Conservation (phyloP, 345 rosid genomes). For the Gynandropsis gynandra region DNA sequence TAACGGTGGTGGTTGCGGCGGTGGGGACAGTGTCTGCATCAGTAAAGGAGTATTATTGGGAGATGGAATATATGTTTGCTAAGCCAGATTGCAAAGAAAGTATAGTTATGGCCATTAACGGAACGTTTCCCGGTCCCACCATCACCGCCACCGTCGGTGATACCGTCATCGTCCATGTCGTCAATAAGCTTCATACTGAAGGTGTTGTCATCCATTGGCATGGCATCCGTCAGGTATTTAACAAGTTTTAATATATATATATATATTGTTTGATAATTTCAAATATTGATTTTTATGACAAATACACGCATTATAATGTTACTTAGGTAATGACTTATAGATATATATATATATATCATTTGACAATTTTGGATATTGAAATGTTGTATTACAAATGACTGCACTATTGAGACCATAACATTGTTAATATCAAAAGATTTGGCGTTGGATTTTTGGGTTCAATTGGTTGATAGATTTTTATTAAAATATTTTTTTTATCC, state of each 20-base stretch:
- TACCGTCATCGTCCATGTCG: conserved; percentile 45
- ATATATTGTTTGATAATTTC: neutral
- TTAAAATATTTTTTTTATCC: too few relatives aligned
- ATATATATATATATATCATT: too few relatives aligned
- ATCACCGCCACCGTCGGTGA: conserved; percentile 58
- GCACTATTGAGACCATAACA: too few relatives aligned
- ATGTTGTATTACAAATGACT: too few relatives aligned
- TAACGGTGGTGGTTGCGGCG: conserved; percentile 12
- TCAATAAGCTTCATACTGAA: conserved; percentile 61
- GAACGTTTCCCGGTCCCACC: conserved; percentile 84
- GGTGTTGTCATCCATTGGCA: conserved; percentile 95
- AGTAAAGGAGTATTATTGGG: conserved; percentile 43
- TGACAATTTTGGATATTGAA: too few relatives aligned
- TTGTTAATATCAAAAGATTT: too few relatives aligned
- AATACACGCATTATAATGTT: too few relatives aligned
- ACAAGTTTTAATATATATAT: neutral
- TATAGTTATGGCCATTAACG: conserved; percentile 66
- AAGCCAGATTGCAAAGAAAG: conserved; percentile 67
- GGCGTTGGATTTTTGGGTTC: too few relatives aligned
- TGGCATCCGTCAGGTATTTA: conserved; percentile 71
- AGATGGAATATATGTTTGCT: conserved; percentile 50
- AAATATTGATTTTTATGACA: neutral
- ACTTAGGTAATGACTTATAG: too few relatives aligned
- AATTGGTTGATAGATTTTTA: too few relatives aligned
- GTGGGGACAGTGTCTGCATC: conserved; percentile 17